These are phyloP conservation scores for Madurella fahalii DNA, from an alignment of 2,329 filamentous ascomycete genomes.

Conservation along the genomic window DNA sequence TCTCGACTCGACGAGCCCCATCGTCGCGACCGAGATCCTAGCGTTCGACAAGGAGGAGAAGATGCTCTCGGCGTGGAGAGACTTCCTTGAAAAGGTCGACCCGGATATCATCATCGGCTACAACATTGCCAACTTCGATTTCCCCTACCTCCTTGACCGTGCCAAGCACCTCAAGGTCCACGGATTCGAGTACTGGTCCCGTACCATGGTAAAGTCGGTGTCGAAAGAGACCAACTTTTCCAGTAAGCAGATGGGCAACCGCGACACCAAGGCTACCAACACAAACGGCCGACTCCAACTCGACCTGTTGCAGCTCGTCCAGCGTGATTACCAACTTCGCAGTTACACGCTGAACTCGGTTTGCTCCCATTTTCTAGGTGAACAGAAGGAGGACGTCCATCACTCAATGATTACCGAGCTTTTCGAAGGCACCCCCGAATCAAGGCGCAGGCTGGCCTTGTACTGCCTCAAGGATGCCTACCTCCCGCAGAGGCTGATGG, in stretches of 20 bases:
- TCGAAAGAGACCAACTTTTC: constrained; percentile 82
- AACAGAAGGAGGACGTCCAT: constrained; percentile 98
- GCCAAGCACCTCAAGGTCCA: constrained; percentile 77
- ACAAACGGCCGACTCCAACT: constrained; percentile 91
- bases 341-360: constrained; percentile 98
- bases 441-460: constrained; percentile 80
- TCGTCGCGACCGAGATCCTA: constrained; percentile 90
- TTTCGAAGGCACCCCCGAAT: constrained; percentile 94
- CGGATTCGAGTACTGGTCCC: constrained; percentile 83
- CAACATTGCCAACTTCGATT: constrained; percentile 98
- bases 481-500: constrained; percentile 87
- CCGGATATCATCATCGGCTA: constrained; percentile 98
- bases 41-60: constrained; percentile 77
- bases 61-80: constrained; percentile 89
- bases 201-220: constrained; percentile 63
- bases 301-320: constrained; percentile 89
- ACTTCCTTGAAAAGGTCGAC: constrained; percentile 85
- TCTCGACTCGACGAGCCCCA: constrained; percentile 83
- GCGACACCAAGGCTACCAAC: constrained; percentile 90
- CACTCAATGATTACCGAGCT: constrained; percentile 99
- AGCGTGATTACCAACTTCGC: constrained; percentile 89
- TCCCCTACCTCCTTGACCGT: constrained; percentile 87
- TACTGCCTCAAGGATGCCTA: constrained; percentile 99
- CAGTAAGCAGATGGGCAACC: constrained; percentile 97
- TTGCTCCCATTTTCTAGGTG: constrained; percentile 86